Evolutionary conservation across 2,329 filamentous ascomycete species (phyloP).

Genomic region (Monilinia fructicola): DNA sequence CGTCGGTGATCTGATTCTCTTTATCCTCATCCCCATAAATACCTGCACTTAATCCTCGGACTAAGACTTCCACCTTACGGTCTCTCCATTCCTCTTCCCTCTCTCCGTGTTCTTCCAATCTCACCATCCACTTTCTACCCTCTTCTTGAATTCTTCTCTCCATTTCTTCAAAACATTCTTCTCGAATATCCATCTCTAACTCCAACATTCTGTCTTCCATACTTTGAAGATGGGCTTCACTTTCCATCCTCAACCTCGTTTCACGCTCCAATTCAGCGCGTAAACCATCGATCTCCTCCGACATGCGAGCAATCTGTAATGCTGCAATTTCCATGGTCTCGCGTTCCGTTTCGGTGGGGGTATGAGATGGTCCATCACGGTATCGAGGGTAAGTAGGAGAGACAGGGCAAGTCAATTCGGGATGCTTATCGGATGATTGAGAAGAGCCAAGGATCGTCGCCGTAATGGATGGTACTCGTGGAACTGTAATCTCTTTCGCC

Average conservation of each 20-base stretch:
- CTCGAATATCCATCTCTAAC: slow-evolving; percentile 80
- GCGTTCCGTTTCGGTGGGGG: slow-evolving; percentile 48
- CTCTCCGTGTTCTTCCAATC: slow-evolving; percentile 75
- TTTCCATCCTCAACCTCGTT: slow-evolving; percentile 65
- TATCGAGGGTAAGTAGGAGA: slow-evolving; percentile 34
- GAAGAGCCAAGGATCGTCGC: slow-evolving; percentile 56
- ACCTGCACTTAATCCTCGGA: slow-evolving; percentile 48
- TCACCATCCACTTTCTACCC: slow-evolving; percentile 76
- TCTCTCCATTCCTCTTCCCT: slow-evolving; percentile 83
- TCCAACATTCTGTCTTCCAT: slow-evolving; percentile 63
- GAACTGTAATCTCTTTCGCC: slow-evolving; percentile 88
- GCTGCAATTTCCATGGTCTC: slow-evolving; percentile 81
- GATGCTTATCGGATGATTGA: slow-evolving; percentile 8
- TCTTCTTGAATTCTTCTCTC: slow-evolving; percentile 74
- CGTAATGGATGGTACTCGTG: slow-evolving; percentile 79
- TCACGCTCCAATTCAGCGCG: slow-evolving; percentile 69
- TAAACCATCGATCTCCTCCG: slow-evolving; percentile 73
- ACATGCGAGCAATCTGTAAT: slow-evolving; percentile 76
- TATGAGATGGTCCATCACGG: slow-evolving; percentile 38
- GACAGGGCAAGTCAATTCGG: slow-evolving; percentile 8
- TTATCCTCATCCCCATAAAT: slow-evolving; percentile 47
- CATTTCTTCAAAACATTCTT: slow-evolving; percentile 86
- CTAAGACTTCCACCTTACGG: slow-evolving; percentile 76
- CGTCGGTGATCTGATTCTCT: slow-evolving; percentile 56
- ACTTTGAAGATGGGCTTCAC: slow-evolving; percentile 70